Percentiles rank a stretch among this genome's conserved stretches.
These are phyloP conservation scores for Trypanosoma lewisi DNA, from an alignment of 208 protist genomes.

Conservation along the genomic window DNA sequence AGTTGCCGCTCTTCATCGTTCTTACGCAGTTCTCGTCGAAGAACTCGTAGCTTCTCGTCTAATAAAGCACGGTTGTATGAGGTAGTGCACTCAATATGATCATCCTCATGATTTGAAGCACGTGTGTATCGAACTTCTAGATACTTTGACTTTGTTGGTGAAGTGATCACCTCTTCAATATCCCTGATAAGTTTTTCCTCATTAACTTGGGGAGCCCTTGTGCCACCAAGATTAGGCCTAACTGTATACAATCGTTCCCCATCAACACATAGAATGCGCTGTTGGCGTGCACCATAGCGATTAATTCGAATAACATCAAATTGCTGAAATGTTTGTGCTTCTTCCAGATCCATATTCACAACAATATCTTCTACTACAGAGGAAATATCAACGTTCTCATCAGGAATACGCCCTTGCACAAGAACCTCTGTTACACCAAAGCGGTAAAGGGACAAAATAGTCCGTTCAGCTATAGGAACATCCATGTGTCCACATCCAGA, in stretches of 20 bases:
- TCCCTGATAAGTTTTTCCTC: constrained; percentile 73
- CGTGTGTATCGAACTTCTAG: constrained; percentile 78
- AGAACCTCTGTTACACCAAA: constrained; percentile 84
- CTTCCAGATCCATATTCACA: constrained; percentile 73
- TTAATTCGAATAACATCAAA: constrained; percentile 87
- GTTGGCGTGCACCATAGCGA: constrained; percentile 72
- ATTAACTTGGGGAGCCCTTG: constrained; percentile 40
- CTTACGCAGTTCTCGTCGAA: constrained; percentile 73
- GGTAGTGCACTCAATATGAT: constrained; percentile 84
- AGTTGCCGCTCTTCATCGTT: constrained; percentile 41
- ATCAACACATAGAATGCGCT: constrained; percentile 80
- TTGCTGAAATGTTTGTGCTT: constrained; percentile 77
- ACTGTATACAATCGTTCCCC: constrained; percentile 82
- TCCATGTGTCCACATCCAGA: constrained; percentile 69
- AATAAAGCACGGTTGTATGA: constrained; percentile 78
- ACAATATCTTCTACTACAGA: constrained; percentile 59
- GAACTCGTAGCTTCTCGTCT: constrained; percentile 81
- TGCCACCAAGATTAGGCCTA: constrained; percentile 42
- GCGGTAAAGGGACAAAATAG: constrained; percentile 75
- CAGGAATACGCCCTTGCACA: constrained; percentile 64
- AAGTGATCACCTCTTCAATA: constrained; percentile 66
- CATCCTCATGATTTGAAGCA: constrained; percentile 63
- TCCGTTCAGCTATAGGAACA: constrained; percentile 78
- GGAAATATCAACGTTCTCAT: constrained; percentile 37
- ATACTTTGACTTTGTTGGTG: constrained; percentile 75